Conservation (phyloP, 768 basidiomycete genomes). For the Amanita inopinata region DNA sequence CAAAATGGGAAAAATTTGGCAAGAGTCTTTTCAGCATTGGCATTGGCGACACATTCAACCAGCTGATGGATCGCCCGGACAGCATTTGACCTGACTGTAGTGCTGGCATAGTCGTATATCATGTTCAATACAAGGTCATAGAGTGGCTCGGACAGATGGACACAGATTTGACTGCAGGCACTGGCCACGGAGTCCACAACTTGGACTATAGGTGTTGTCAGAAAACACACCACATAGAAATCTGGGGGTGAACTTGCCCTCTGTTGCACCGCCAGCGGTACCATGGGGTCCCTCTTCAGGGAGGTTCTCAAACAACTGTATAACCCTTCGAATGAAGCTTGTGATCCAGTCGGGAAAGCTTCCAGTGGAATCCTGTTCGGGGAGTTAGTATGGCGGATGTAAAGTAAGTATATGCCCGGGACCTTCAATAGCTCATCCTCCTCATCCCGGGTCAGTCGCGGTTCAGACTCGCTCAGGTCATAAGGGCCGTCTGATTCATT, state of each 20-base stretch:
- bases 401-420: neutral
- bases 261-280: slow-evolving; percentile 49
- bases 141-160: slow-evolving; percentile 62
- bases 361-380: slow-evolving; percentile 47
- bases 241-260: slow-evolving; percentile 39
- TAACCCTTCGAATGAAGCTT: slow-evolving; percentile 70
- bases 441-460: slow-evolving; percentile 42
- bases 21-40: slow-evolving; percentile 66
- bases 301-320: slow-evolving; percentile 74
- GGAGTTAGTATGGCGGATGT: slow-evolving; percentile 1
- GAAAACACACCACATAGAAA: neutral
- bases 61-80: slow-evolving; percentile 82
- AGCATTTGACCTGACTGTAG: slow-evolving; percentile 74
- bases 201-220: slow-evolving; percentile 35
- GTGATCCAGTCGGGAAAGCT: slow-evolving; percentile 78
- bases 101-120: slow-evolving; percentile 75
- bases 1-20: slow-evolving; percentile 74
- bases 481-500: slow-evolving; percentile 29
- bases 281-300: slow-evolving; percentile 72
- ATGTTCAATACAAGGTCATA: slow-evolving; percentile 78
- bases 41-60: slow-evolving; percentile 78
- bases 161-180: slow-evolving; percentile 70
- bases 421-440: slow-evolving; percentile 63
- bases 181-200: slow-evolving; percentile 69
- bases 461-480: slow-evolving; percentile 23